Evolutionary conservation across 371 early-diverging fungal genomes (phyloP).

Genomic region (Funneliformis caledonium): DNA sequence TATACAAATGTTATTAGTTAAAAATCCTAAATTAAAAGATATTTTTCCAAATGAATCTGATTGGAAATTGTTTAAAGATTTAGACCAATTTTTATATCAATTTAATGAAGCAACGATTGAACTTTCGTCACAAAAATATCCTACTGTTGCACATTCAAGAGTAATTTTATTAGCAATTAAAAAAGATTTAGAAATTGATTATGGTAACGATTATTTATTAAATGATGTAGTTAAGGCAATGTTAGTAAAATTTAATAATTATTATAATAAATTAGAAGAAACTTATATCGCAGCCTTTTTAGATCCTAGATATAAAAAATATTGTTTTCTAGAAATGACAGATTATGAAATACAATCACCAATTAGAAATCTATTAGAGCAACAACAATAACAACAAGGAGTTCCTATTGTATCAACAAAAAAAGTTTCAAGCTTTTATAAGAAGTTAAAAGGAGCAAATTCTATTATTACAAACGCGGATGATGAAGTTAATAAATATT

Average conservation of each 20-base stretch:
- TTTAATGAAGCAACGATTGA: background rate
- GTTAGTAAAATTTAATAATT: background rate
- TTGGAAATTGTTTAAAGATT: no score
- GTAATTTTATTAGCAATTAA: background rate
- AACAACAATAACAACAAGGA: background rate
- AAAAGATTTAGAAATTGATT: background rate
- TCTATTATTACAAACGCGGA: background rate
- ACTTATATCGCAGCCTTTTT: no score
- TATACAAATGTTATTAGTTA: background rate
- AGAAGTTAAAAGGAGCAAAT: background rate
- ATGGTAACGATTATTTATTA: background rate
- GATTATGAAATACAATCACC: no score
- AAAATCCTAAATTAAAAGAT: background rate
- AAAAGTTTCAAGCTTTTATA: background rate
- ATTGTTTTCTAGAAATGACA: no score
- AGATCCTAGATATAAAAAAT: no score
- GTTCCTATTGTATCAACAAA: background rate
- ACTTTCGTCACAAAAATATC: background rate
- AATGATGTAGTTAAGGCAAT: no score
- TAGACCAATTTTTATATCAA: background rate
- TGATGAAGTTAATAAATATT: background rate
- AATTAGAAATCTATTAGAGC: no score
- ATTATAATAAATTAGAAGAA: background rate
- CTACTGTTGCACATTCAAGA: background rate
- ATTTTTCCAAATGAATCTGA: background rate